Evolutionary conservation across 2,329 filamentous ascomycete species (phyloP).

Genomic region (Rhytidhysteron rufulum): DNA sequence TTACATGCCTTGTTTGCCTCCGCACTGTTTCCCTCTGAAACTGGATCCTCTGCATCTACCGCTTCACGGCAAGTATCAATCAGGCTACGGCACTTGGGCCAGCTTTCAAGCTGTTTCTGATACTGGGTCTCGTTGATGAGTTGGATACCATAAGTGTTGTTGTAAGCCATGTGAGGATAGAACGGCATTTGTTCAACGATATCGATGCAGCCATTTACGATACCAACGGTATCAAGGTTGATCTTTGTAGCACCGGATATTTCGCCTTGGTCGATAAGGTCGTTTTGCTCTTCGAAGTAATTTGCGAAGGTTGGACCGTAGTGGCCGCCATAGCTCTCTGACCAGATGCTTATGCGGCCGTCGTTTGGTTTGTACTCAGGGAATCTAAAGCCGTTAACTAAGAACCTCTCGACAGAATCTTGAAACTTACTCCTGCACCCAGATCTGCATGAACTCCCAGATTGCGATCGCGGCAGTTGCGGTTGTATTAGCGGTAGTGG

Average conservation of each 20-base stretch:
- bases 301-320: slow-evolving; percentile 51
- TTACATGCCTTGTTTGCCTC: slow-evolving; percentile 25
- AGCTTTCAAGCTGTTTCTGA: slow-evolving; percentile 36
- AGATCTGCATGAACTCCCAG: slow-evolving; percentile 9
- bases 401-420: neutral
- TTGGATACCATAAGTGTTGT: slow-evolving; percentile 53
- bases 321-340: slow-evolving; percentile 38
- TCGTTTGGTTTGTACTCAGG: neutral
- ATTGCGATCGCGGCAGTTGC: slow-evolving; percentile 2
- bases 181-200: neutral
- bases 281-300: slow-evolving; percentile 53
- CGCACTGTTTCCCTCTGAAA: neutral
- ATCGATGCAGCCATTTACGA: slow-evolving; percentile 8
- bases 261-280: slow-evolving; percentile 32
- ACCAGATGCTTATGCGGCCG: neutral
- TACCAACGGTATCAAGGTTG: slow-evolving; percentile 9
- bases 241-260: slow-evolving; percentile 15
- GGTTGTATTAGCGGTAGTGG: slow-evolving; percentile 5
- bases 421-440: slow-evolving; percentile 4
- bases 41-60: slow-evolving; percentile 1
- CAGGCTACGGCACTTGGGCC: slow-evolving; percentile 45
- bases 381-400: neutral
- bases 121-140: slow-evolving; percentile 43
- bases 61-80: slow-evolving; percentile 45
- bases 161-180: slow-evolving; percentile 40